Evolutionary conservation across 176 grass and related monocot genomes (phyloP).

Genomic region (Alloteropsis semialata): DNA sequence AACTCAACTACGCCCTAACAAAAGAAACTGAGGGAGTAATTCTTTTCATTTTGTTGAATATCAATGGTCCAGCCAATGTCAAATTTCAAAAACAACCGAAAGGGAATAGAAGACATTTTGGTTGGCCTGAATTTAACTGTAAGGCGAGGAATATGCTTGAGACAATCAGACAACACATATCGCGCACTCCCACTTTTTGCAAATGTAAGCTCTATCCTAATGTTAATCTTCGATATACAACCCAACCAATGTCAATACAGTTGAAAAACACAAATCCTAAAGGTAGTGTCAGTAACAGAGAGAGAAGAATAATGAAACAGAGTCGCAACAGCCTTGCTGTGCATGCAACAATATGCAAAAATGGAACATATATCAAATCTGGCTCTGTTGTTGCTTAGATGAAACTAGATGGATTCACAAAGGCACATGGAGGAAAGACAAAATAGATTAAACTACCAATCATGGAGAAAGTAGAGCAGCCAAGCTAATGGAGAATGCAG

Average conservation of each 20-base stretch:
- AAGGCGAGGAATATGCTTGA: not conserved
- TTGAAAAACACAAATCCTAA: not conserved
- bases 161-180: not conserved
- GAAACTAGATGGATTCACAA: conserved; percentile 2
- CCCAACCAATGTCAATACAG: not conserved
- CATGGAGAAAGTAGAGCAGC: not conserved
- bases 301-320: not conserved
- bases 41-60: conserved; percentile 9
- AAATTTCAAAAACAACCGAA: conserved; percentile 6
- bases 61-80: not conserved
- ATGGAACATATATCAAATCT: not conserved
- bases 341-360: not conserved
- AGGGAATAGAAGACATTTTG: not conserved
- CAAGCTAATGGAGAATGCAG: conserved; percentile 17
- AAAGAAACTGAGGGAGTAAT: not conserved
- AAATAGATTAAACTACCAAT: not conserved
- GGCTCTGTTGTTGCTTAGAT: not conserved
- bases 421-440: not conserved
- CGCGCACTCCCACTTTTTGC: not conserved
- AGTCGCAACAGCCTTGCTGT: not conserved
- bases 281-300: not conserved
- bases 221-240: not conserved
- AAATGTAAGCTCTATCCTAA: not conserved
- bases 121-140: not conserved
- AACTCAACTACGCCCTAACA: not conserved